A percentile compares a stretch with the other conserved stretches of the same genome.
These are phyloP conservation scores for Geotrichum australiense DNA, from an alignment of 1,139 yeast genomes.

Conservation along the genomic window DNA sequence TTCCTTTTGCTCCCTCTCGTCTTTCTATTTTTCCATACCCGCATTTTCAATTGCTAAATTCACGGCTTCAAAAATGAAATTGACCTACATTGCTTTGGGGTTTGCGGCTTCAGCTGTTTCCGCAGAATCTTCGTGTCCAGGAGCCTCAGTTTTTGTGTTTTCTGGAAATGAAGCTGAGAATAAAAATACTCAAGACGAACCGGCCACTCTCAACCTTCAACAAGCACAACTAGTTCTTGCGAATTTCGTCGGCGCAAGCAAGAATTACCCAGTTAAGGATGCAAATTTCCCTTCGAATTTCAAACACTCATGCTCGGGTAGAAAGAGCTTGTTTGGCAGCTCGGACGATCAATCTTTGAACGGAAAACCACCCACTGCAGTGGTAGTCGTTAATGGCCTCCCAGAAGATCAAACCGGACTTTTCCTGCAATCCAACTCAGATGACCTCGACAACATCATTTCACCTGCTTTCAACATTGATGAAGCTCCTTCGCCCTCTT, in stretches of 20 bases:
- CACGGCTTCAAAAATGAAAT: slow-evolving; percentile 15
- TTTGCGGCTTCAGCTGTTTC: slow-evolving; percentile 12
- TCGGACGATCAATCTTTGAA: slow-evolving; percentile 8
- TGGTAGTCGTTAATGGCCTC: slow-evolving; percentile 25
- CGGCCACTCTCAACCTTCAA: slow-evolving; percentile 18
- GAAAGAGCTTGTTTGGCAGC: slow-evolving; percentile 6
- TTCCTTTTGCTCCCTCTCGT: slow-evolving; percentile 14
- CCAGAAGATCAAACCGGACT: slow-evolving; percentile 16
- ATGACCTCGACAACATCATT: slow-evolving; percentile 11
- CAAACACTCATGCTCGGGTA: slow-evolving; percentile 9
- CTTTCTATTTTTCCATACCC: not conserved
- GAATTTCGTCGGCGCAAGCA: slow-evolving; percentile 24
- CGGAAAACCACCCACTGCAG: slow-evolving; percentile 19
- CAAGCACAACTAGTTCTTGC: slow-evolving; percentile 28
- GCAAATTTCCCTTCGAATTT: slow-evolving; percentile 17
- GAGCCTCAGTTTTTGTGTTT: slow-evolving; percentile 17
- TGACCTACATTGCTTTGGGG: slow-evolving; percentile 7
- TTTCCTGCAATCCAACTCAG: slow-evolving; percentile 12
- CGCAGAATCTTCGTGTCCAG: slow-evolving; percentile 14
- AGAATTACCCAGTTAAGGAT: slow-evolving; percentile 19
- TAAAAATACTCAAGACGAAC: not conserved
- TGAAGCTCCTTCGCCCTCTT: slow-evolving; percentile 19
- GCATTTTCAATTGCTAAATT: slow-evolving; percentile 3
- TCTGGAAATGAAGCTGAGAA: not conserved
- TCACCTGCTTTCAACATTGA: slow-evolving; percentile 24